A percentile compares a stretch with the other conserved stretches of the same genome.
Conservation (phyloP, 345 rosid genomes). For the Kernera saxatilis region DNA sequence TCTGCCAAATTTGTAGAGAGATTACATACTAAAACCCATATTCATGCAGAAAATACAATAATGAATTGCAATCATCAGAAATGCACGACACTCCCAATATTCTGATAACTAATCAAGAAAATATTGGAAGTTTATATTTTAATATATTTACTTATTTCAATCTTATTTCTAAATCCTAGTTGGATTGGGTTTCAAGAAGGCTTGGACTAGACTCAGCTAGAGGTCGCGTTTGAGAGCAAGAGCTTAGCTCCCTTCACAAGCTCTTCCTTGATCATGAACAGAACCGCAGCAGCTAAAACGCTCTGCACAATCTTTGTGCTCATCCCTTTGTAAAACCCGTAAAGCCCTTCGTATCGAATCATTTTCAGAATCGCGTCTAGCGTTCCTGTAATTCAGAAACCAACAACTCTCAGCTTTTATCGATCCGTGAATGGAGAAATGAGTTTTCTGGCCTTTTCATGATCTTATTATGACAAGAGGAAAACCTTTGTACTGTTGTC, state of each 20-base stretch:
- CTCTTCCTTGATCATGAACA: constrained; percentile 95
- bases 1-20: not conserved
- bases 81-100: not conserved
- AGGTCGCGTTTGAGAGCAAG: constrained; percentile 40
- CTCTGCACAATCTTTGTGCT: constrained; percentile 86
- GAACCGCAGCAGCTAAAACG: constrained; percentile 83
- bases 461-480: not conserved
- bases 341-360: constrained; percentile 75
- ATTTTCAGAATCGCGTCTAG: constrained; percentile 81
- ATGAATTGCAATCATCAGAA: constrained; percentile 8
- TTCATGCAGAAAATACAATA: constrained; percentile 5
- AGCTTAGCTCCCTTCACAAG: constrained; percentile 63
- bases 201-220: constrained; percentile 30
- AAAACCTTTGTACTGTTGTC: constrained; percentile 70
- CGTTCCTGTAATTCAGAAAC: constrained; percentile 45
- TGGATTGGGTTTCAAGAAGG: constrained; percentile 6
- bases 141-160: constrained; percentile 3
- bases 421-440: not conserved
- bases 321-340: constrained; percentile 95
- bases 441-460: not conserved
- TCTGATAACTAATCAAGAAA: constrained; percentile 1
- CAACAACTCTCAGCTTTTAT: not conserved
- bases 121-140: not conserved
- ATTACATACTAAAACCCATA: not conserved
- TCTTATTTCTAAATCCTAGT: constrained; percentile 16